phyloP scores from a whole-genome alignment of 768 basidiomycete genomes.

The Thelephora ganbajun region DNA sequence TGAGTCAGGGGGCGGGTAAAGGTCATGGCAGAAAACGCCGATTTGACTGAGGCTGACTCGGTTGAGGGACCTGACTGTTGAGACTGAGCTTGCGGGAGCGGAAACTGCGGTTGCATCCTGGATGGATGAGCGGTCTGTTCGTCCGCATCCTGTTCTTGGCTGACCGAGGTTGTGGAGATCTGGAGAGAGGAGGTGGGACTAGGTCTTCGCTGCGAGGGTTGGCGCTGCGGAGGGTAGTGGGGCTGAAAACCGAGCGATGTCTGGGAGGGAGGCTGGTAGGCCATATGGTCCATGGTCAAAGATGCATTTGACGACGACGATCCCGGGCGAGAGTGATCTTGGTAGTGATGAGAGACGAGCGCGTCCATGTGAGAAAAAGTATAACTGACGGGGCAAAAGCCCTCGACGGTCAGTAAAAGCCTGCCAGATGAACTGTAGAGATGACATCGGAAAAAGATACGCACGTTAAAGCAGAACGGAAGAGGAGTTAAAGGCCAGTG shows the following conservation, averaged over 20 bases:
- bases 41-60: slow-evolving; percentile 1
- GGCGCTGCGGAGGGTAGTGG: slow-evolving; percentile 2
- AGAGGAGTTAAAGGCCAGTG: neutral
- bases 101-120: slow-evolving; percentile 7
- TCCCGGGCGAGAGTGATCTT: slow-evolving; percentile 2
- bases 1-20: slow-evolving; percentile 46
- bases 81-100: neutral
- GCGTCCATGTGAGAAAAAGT: slow-evolving; percentile 9
- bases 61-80: neutral
- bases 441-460: too few species aligned
- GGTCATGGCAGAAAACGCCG: neutral
- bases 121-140: slow-evolving; percentile 19
- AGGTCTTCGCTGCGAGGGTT: neutral
- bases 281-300: neutral
- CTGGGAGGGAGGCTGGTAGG: slow-evolving; percentile 4
- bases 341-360: slow-evolving; percentile 7
- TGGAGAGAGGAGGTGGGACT: slow-evolving; percentile 9
- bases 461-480: neutral
- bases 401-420: neutral
- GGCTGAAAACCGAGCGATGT: slow-evolving; percentile 1
- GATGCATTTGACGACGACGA: slow-evolving; percentile 1
- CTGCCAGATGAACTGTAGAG: neutral
- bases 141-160: slow-evolving; percentile 15
- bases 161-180: slow-evolving; percentile 13
- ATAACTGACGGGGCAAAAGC: slow-evolving; percentile 1